Conservation (phyloP, 2,329 filamentous ascomycete species). For the Decorospora gaudefroyi region DNA sequence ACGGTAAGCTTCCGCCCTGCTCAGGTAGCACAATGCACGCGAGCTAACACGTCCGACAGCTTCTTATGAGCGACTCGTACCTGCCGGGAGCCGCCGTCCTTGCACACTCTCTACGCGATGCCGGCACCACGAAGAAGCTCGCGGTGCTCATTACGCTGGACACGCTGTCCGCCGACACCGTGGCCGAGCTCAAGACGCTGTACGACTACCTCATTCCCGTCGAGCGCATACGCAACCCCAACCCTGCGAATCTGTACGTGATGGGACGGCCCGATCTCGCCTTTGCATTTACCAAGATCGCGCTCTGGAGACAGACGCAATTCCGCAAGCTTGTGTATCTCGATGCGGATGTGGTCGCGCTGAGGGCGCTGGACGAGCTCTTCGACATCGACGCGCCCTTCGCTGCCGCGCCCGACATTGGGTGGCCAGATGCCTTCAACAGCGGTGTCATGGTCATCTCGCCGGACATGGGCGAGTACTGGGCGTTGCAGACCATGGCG, state of each 20-base stretch:
- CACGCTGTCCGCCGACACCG: slow-evolving; percentile 72
- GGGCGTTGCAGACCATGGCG: slow-evolving; percentile 81
- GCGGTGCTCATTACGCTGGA: slow-evolving; percentile 83
- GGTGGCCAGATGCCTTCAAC: slow-evolving; percentile 98
- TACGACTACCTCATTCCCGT: slow-evolving; percentile 92
- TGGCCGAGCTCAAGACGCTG: slow-evolving; percentile 78
- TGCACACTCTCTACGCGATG: slow-evolving; percentile 91
- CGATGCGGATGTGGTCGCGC: slow-evolving; percentile 89
- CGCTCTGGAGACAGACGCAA: slow-evolving; percentile 87
- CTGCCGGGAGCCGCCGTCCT: slow-evolving; percentile 92
- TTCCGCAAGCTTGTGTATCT: slow-evolving; percentile 93
- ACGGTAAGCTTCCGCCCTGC: slow-evolving; percentile 55
- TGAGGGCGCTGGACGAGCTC: slow-evolving; percentile 89
- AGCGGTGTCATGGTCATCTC: slow-evolving; percentile 93
- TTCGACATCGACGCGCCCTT: slow-evolving; percentile 68
- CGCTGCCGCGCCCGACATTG: slow-evolving; percentile 86
- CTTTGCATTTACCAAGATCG: slow-evolving; percentile 95
- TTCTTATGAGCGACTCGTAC: slow-evolving; percentile 89
- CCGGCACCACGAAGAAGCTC: slow-evolving; percentile 81
- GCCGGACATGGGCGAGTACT: slow-evolving; percentile 85
- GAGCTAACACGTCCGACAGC: slow-evolving; percentile 58
- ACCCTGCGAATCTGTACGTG: slow-evolving; percentile 80
- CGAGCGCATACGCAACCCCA: slow-evolving; percentile 73
- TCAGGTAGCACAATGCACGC: slow-evolving; percentile 24
- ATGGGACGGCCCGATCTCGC: slow-evolving; percentile 91